phyloP scores from a whole-genome alignment of 176 grass and related monocot species.

The Carex scoparia region DNA sequence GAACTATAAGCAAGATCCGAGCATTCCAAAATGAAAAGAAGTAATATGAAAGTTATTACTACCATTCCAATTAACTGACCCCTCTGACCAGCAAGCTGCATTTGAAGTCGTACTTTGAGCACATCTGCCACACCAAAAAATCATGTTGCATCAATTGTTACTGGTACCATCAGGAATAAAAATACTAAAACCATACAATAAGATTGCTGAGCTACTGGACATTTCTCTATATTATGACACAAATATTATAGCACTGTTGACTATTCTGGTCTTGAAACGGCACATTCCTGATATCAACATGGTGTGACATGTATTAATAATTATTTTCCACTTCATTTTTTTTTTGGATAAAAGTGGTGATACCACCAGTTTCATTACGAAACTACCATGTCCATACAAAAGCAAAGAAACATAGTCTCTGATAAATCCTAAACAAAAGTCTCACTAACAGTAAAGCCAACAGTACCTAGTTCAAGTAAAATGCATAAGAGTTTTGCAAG shows the following conservation, averaged over 20 bases:
- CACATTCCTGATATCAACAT: neutral
- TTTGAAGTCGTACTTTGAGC: slow-evolving; percentile 97
- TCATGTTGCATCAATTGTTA: slow-evolving; percentile 2
- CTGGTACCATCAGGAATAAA: slow-evolving; percentile 3
- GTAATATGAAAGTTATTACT: neutral
- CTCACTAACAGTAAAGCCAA: too few species aligned
- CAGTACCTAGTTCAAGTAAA: too few species aligned
- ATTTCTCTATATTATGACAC: neutral
- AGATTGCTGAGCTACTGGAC: neutral
- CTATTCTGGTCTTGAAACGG: neutral
- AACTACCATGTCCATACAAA: too few species aligned
- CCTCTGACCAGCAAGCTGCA: slow-evolving; percentile 93
- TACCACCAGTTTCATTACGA: too few species aligned
- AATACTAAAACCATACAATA: neutral
- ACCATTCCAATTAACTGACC: slow-evolving; percentile 95
- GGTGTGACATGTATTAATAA: neutral
- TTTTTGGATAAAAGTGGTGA: too few species aligned
- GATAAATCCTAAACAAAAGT: too few species aligned
- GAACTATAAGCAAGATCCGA: neutral
- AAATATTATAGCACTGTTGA: neutral
- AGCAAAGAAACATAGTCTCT: too few species aligned
- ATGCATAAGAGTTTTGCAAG: too few species aligned
- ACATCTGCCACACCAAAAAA: slow-evolving; percentile 75
- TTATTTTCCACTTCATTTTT: neutral
- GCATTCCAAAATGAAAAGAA: neutral